Evolutionary conservation across 2,329 filamentous ascomycete genomes (phyloP).

Genomic region (Claviceps arundinis): DNA sequence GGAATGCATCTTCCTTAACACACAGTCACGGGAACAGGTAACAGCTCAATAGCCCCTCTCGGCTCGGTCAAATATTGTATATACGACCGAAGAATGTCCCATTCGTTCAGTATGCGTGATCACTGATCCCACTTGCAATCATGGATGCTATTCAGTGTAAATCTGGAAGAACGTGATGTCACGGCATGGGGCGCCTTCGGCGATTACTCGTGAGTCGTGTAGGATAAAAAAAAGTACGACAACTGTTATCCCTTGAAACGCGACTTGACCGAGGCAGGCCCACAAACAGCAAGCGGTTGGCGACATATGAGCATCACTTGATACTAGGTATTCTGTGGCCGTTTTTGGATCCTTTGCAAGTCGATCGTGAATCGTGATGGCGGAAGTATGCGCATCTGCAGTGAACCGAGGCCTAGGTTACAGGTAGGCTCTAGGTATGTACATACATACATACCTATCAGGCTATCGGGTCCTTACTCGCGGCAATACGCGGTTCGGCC

Average conservation of each 20-base stretch:
- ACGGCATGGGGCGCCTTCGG: not conserved
- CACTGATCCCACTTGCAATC: constrained; percentile 2
- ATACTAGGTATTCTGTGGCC: not conserved
- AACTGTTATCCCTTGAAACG: not conserved
- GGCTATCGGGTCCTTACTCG: not conserved
- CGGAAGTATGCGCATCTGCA: not conserved
- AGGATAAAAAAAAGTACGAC: too few species aligned
- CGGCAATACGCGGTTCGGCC: not conserved
- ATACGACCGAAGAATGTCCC: constrained; percentile 22
- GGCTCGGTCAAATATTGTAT: constrained; percentile 11
- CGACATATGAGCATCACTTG: not conserved
- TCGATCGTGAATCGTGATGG: not conserved
- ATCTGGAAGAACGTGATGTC: not conserved
- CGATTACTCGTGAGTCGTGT: not conserved
- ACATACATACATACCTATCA: not conserved
- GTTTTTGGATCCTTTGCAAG: not conserved
- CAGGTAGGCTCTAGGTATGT: too few species aligned
- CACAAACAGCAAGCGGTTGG: not conserved
- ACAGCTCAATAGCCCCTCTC: not conserved
- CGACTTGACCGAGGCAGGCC: not conserved
- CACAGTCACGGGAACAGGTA: not conserved
- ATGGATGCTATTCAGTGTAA: not conserved
- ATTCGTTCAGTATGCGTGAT: constrained; percentile 14
- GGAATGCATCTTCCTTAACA: not conserved
- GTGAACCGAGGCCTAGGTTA: not conserved